Base-by-base conservation (phyloP, 345 rosid species). In the Camelina laxa region DNA sequence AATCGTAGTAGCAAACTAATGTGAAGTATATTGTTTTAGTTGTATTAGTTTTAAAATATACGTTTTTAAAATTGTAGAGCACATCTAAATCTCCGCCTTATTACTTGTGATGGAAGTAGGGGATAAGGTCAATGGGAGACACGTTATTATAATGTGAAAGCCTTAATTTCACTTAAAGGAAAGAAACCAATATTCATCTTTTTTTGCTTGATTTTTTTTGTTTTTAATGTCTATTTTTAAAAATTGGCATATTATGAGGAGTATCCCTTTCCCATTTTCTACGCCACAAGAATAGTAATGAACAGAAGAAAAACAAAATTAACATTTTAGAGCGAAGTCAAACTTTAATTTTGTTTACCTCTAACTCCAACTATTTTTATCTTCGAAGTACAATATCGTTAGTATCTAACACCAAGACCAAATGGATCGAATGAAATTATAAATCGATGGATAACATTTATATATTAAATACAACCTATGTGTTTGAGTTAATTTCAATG, bases 111-210 rank as follows among this genome's bases (percentile, higher is more conserved):
- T 74, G 42, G 42, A 65, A 22, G 31, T 65, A 55, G 21, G 21
- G 21, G 21, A 57, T 65, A 55, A 70, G 27, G 75, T 70, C 66
- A 77, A 70, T 38, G 73, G 64, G 50, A 21, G 60, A 77, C 72
- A 60, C 72, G 67, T 57, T 72, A 71, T 50, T 72, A 77, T 66
- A 33, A 66, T 72, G 77, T 77, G 81, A 72, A 77, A 55, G 60
- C 60, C 38, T 55, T 42, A 15, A 4, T 42, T 55, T 55, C 60
- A 55, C 20, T 27, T 7, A 27, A 55, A 47, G 56, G 71, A 63
- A 55, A 38, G 19, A 41, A 72, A 38, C 64, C 58, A 72, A 77
- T 50, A 39, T 77, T 22, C 62, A 57, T 77, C 42, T 65, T 4
- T 77, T 69, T 36, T 33, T 50, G 27, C 13, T 59, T 68, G 31